These are phyloP conservation scores for Saitozyma podzolica DNA, from an alignment of 768 basidiomycete species.

Conservation along the genomic window DNA sequence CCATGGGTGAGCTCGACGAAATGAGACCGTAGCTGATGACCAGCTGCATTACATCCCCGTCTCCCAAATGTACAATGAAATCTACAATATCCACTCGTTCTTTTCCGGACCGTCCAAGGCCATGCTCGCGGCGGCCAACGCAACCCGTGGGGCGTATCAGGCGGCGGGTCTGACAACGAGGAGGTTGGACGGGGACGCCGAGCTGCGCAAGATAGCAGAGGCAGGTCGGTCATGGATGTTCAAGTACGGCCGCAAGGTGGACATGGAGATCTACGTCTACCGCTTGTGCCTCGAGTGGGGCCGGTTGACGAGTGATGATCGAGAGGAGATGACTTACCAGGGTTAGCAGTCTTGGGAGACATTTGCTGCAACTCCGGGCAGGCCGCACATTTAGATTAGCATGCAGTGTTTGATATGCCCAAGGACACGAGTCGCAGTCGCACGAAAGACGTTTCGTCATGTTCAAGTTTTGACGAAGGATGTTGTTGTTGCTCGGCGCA, in stretches of 20 bases:
- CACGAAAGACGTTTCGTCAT: neutral
- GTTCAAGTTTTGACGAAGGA: neutral
- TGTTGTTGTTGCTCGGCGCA: no score
- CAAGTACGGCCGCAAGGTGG: conserved; percentile 73
- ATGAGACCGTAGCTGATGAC: neutral
- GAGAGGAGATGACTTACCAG: conserved; percentile 59
- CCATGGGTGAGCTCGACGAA: conserved; percentile 61
- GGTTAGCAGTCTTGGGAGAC: no score
- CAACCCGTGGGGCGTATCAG: conserved; percentile 54
- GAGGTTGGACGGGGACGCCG: conserved; percentile 65
- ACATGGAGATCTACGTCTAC: conserved; percentile 92
- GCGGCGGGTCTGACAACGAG: conserved; percentile 43
- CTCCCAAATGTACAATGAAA: conserved; percentile 79
- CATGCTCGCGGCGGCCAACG: conserved; percentile 60
- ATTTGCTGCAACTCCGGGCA: no score
- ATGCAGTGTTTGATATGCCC: neutral
- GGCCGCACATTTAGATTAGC: no score
- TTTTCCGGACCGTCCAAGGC: conserved; percentile 79
- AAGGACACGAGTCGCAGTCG: neutral
- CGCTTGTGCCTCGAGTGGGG: conserved; percentile 86
- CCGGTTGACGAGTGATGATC: conserved; percentile 77
- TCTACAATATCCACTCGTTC: conserved; percentile 90
- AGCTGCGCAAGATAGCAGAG: conserved; percentile 76
- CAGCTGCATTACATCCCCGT: conserved; percentile 90
- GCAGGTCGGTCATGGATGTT: conserved; percentile 93